A percentile compares a stretch with the other conserved stretches of the same genome.
Conservation (phyloP, 2,329 filamentous ascomycete species). For the Paraphaeosphaeria minitans region DNA sequence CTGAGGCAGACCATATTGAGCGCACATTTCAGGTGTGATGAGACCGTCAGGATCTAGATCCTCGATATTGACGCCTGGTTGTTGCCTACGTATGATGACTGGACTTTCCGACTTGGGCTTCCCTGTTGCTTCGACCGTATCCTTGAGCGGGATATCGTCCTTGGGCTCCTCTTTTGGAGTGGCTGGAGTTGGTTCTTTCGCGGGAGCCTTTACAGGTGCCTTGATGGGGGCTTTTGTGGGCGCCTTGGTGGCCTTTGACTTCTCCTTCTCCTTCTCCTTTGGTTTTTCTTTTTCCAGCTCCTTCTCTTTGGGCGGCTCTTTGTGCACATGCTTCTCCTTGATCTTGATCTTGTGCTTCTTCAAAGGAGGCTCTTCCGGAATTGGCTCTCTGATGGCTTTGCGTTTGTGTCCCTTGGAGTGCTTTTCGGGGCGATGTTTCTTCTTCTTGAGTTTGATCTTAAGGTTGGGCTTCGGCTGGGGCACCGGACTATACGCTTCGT, state of each 20-base stretch:
- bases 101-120: constrained; percentile 36
- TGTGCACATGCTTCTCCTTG: constrained; percentile 28
- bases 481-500: constrained; percentile 44
- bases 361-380: constrained; percentile 33
- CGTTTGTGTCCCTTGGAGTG: constrained; percentile 34
- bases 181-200: constrained; percentile 27
- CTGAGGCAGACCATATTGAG: constrained; percentile 48
- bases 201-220: constrained; percentile 22
- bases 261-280: constrained; percentile 17
- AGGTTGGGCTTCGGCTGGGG: constrained; percentile 33
- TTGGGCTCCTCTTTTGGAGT: constrained; percentile 27
- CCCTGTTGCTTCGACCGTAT: constrained; percentile 30
- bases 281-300: constrained; percentile 16
- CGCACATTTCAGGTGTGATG: constrained; percentile 46
- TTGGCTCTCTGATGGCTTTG: constrained; percentile 29
- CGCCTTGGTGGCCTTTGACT: constrained; percentile 15
- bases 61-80: constrained; percentile 27
- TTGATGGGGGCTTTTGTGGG: constrained; percentile 16
- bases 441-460: constrained; percentile 40
- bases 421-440: constrained; percentile 20
- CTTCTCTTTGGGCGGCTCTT: constrained; percentile 26
- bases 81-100: constrained; percentile 31
- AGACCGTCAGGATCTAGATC: constrained; percentile 40
- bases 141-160: constrained; percentile 35
- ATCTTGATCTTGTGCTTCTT: constrained; percentile 40